Percentiles rank a stretch among this genome's conserved stretches.
These are phyloP conservation scores for Coemansia sp. DNA, from an alignment of 192 early-diverging fungal species.

Conservation along the genomic window DNA sequence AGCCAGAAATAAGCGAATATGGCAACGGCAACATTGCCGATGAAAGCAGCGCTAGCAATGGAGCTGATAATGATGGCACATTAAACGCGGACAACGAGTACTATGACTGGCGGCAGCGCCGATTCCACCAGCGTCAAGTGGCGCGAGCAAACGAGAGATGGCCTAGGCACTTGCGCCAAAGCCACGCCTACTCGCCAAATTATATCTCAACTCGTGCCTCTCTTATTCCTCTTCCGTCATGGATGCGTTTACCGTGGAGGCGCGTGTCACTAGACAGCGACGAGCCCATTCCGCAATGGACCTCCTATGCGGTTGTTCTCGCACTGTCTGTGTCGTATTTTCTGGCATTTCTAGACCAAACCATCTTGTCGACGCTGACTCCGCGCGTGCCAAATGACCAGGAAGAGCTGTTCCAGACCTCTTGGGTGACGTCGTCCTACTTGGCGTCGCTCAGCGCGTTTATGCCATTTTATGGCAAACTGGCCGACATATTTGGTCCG, in stretches of 20 bases:
- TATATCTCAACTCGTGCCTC: not conserved
- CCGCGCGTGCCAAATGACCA: constrained; percentile 58
- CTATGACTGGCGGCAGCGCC: constrained; percentile 5
- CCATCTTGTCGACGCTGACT: constrained; percentile 65
- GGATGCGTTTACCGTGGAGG: constrained; percentile 40
- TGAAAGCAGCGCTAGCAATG: not conserved
- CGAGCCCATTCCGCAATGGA: constrained; percentile 30
- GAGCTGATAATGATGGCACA: constrained; percentile 2
- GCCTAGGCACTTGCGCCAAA: not conserved
- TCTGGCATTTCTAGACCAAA: constrained; percentile 64
- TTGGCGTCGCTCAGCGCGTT: constrained; percentile 56
- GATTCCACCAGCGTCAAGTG: not conserved
- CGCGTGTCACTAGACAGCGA: constrained; percentile 32
- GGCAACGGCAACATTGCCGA: not conserved
- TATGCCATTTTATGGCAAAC: constrained; percentile 63
- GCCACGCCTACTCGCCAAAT: not conserved
- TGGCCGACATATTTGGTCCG: constrained; percentile 69
- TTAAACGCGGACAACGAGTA: not conserved
- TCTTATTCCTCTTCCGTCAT: constrained; percentile 9
- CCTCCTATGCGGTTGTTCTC: constrained; percentile 33
- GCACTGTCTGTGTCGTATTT: constrained; percentile 52
- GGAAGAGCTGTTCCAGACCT: constrained; percentile 52
- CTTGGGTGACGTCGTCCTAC: constrained; percentile 64
- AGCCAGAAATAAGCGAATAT: constrained; percentile 1
- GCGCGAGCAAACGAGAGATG: constrained; percentile 3